These are phyloP conservation scores for Globisporangium paddicum DNA, from an alignment of 352 stramenopile genomes.

Conservation along the genomic window DNA sequence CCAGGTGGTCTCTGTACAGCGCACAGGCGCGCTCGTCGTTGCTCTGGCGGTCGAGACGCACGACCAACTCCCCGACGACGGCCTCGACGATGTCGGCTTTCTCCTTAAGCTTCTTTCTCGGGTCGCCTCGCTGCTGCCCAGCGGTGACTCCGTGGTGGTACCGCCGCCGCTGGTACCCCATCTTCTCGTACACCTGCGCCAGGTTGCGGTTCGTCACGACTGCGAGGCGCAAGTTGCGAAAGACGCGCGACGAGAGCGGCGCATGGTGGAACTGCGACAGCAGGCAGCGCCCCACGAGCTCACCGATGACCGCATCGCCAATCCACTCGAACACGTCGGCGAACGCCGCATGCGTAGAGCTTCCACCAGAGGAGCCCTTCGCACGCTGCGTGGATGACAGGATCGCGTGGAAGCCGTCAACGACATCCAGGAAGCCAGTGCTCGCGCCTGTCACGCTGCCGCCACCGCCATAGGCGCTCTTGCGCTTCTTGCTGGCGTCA, in stretches of 20 bases:
- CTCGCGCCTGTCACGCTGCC: neutral
- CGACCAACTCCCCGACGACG: constrained; percentile 54
- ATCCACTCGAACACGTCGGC: constrained; percentile 77
- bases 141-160: neutral
- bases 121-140: neutral
- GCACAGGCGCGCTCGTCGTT: constrained; percentile 15
- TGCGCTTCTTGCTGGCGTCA: constrained; percentile 3
- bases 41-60: constrained; percentile 38
- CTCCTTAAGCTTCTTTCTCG: constrained; percentile 42
- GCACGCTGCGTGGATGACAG: constrained; percentile 2
- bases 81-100: constrained; percentile 67
- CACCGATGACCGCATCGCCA: constrained; percentile 68
- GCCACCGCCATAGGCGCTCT: neutral
- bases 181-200: constrained; percentile 51
- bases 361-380: neutral
- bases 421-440: constrained; percentile 8
- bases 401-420: constrained; percentile 33
- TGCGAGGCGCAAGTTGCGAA: constrained; percentile 53
- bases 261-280: constrained; percentile 57
- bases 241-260: constrained; percentile 56
- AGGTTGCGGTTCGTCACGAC: constrained; percentile 75
- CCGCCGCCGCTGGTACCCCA: constrained; percentile 45
- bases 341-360: constrained; percentile 14
- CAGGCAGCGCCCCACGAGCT: constrained; percentile 58
- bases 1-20: constrained; percentile 40